Evolutionary conservation across 257 asterid species (phyloP), one percentile per base, ranked within the genome.

Genomic region (Cruciata laevipes): DNA sequence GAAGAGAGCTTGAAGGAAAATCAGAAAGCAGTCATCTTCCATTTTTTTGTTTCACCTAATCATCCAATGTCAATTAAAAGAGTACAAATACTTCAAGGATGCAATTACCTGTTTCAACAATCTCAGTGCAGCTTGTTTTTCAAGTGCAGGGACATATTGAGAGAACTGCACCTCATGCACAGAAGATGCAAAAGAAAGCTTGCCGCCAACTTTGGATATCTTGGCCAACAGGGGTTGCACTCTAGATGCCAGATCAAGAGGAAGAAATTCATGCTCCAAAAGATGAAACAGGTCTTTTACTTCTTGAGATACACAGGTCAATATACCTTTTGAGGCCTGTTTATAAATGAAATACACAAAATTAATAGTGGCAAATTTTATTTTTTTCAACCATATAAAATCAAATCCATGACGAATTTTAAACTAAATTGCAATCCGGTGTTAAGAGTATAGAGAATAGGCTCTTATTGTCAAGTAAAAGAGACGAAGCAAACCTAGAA

Each of bases 231-330:
- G 38, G 42, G 95, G 84, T 59, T 87, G 89, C 18, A 85, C 93
- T 83, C 84, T 89, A 61, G 81, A 66, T 12, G 93, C 89, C 53
- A 92, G 78, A 78, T 89, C 94, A 69, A 86, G 70, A 63, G 98
- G 93, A 71, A 81, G 89, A 83, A 82, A 82, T 58, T 87, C 96
- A 32, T 86, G 84, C 71, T 92, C 98, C 76, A 92, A 76, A 70
- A 80, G 78, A 69, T 84, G 76, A 75, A 71, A 86, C 60, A 89
- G 85, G 78, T 89, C 96, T 77, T 89, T 92, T 67, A 92, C 97
- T 80, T 92, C 98, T 76, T 83, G 98, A 66, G 85, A 77, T 7
- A 79, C 98, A 74, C 96, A 87, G 71, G 82, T 79, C 92, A 92
- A 74, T 63, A 92, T 89, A 64, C 98, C 98, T 81, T 85, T 92